phyloP scores from a whole-genome alignment of 2,329 filamentous ascomycete genomes.

The Macroventuria anomochaeta region DNA sequence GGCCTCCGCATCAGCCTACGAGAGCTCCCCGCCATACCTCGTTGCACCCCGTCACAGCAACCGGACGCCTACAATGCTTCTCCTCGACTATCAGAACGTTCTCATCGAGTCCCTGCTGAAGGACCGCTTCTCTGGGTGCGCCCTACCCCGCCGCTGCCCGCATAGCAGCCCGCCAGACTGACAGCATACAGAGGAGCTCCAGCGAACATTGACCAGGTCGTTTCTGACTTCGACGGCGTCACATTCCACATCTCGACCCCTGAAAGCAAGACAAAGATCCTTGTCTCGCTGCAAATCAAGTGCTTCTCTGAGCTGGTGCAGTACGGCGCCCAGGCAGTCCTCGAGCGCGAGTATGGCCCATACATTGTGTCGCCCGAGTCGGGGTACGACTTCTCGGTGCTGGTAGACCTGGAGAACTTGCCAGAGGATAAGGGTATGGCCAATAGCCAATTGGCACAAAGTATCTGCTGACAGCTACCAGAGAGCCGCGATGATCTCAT shows the following conservation, averaged over 20 bases:
- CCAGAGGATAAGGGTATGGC: slow-evolving; percentile 75
- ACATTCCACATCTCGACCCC: slow-evolving; percentile 98
- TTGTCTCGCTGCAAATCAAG: slow-evolving; percentile 92
- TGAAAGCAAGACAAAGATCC: slow-evolving; percentile 89
- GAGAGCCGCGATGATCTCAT: slow-evolving; percentile 88
- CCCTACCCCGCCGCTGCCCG: slow-evolving; percentile 37
- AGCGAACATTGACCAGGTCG: slow-evolving; percentile 92
- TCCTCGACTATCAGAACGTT: slow-evolving; percentile 98
- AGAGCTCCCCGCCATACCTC: slow-evolving; percentile 35
- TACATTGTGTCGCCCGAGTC: slow-evolving; percentile 88
- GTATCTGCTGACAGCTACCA: slow-evolving; percentile 45
- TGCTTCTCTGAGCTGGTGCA: slow-evolving; percentile 92
- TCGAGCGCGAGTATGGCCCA: slow-evolving; percentile 91
- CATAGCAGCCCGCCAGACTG: slow-evolving; percentile 45
- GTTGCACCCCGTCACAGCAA: slow-evolving; percentile 16
- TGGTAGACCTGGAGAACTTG: slow-evolving; percentile 86
- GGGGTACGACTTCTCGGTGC: slow-evolving; percentile 94
- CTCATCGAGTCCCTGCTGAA: slow-evolving; percentile 95
- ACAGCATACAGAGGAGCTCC: slow-evolving; percentile 72
- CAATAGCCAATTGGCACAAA: neutral
- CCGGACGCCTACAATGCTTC: slow-evolving; percentile 67
- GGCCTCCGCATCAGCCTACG: slow-evolving; percentile 37
- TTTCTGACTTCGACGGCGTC: slow-evolving; percentile 98
- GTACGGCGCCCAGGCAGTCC: slow-evolving; percentile 89
- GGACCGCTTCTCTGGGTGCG: slow-evolving; percentile 88